Evolutionary conservation across 2,329 filamentous ascomycete species (phyloP).

Genomic region (Byssoonygena ceratinophila): DNA sequence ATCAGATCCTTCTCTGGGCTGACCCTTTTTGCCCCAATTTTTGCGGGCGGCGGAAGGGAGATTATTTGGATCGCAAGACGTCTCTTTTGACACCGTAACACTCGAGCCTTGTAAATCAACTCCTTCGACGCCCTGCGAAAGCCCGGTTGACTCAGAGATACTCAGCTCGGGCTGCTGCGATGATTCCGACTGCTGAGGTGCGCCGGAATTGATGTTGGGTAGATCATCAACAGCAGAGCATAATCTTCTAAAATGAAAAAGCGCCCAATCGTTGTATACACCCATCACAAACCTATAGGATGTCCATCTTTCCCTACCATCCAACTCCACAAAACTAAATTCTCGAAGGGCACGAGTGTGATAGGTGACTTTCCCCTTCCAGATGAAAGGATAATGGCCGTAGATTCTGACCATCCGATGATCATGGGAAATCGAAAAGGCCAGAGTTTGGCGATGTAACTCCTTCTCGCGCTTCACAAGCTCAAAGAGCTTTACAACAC

Average conservation of each 20-base stretch:
- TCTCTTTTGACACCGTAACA: neutral
- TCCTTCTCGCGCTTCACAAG: slow-evolving; percentile 25
- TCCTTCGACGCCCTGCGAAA: neutral
- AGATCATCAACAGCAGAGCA: slow-evolving; percentile 15
- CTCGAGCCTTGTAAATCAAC: neutral
- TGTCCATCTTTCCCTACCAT: slow-evolving; percentile 31
- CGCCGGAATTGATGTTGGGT: slow-evolving; percentile 9
- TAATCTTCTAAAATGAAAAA: slow-evolving; percentile 13
- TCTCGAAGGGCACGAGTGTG: slow-evolving; percentile 32
- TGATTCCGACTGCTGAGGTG: slow-evolving; percentile 17
- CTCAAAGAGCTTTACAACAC: slow-evolving; percentile 28
- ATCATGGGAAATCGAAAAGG: slow-evolving; percentile 37
- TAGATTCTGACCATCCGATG: slow-evolving; percentile 30
- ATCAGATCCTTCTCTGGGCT: too few species aligned
- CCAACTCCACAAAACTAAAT: slow-evolving; percentile 28
- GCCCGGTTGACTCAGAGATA: slow-evolving; percentile 5
- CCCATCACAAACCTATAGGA: slow-evolving; percentile 32
- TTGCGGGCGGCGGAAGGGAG: too few species aligned
- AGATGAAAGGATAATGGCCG: slow-evolving; percentile 34
- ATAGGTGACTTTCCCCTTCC: slow-evolving; percentile 26
- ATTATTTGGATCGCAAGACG: neutral
- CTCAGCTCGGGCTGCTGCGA: slow-evolving; percentile 6
- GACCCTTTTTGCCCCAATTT: too few species aligned
- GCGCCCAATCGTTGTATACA: slow-evolving; percentile 31
- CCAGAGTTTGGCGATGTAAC: slow-evolving; percentile 34